Evolutionary conservation across 2,329 filamentous ascomycete genomes (phyloP).

Genomic region (Microascus cirrosus): DNA sequence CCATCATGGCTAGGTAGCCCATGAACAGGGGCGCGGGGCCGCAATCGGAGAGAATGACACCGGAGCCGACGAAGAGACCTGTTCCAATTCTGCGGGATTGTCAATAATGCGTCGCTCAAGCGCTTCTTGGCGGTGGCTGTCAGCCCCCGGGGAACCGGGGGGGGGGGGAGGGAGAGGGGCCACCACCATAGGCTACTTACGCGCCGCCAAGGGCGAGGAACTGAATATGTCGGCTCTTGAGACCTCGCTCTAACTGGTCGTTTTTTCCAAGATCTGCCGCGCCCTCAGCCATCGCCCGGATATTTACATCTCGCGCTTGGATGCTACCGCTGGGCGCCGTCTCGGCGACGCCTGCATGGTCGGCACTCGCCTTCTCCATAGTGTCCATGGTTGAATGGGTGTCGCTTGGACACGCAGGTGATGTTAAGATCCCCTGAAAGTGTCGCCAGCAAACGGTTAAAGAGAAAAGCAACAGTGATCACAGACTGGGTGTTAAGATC

Average conservation of each 20-base stretch:
- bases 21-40: constrained; percentile 60
- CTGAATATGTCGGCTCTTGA: constrained; percentile 50
- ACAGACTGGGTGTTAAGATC: no score
- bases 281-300: constrained; percentile 8
- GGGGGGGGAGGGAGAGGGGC: no score
- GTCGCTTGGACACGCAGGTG: not conserved
- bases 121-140: not conserved
- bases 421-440: not conserved
- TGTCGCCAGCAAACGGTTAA: not conserved
- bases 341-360: not conserved
- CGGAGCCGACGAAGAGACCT: constrained; percentile 52
- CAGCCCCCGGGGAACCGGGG: no score
- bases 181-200: constrained; percentile 13
- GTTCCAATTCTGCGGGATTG: constrained; percentile 41
- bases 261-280: constrained; percentile 17
- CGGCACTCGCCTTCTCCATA: not conserved
- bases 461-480: no score
- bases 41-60: constrained; percentile 39
- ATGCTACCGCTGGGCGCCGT: not conserved
- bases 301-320: constrained; percentile 10
- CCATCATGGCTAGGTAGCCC: constrained; percentile 49
- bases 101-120: not conserved
- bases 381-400: not conserved
- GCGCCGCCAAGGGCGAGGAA: constrained; percentile 43
- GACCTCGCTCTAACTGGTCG: constrained; percentile 39